Base-by-base conservation (phyloP, 2,329 filamentous ascomycete species). In the Claviceps paspali region DNA sequence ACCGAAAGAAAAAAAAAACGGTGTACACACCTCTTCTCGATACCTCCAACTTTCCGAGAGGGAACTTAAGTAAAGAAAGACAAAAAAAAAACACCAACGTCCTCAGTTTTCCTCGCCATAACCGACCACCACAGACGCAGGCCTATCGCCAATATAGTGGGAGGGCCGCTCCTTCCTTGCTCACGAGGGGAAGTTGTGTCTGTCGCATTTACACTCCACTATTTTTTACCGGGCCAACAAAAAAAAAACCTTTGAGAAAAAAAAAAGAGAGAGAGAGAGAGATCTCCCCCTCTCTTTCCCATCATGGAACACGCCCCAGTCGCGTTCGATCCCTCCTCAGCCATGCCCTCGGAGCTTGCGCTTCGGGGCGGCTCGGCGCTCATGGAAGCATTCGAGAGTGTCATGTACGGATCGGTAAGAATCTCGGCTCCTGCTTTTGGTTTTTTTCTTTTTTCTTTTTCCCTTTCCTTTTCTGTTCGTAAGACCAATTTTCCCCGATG, bases 401-500 rank as follows among this genome's bases (percentile, higher is more conserved):
- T 98, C 39, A 53, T 79, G 9, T 96, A 85, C 56, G 91, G 91
- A 55, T 95, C 88, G 41, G 75, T 87, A 60, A 57, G 78, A 61
- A 44, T 22, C n/a, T n/a, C n/a, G n/a, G n/a, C n/a, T n/a, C n/a
- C n/a, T n/a, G n/a, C 5, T 28, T 21, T n/a, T 19, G 6, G 3
- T 7, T 4, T 31, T 14, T 19, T 7, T 31, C n/a, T 4, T 21
- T 30, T 12, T 18, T 6, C 19, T 19, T 30, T 30, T 19, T 5
- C 19, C 19, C 10, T 29, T 30, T 9, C 8, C 19, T 18, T 14
- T 12, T 22, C 8, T 22, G 5, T 22, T 22, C 21, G n/a, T 11
- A 6, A 29, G 5, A 3, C 6, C 27, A n/a, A n/a, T 28, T 14
- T 8, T 8, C 5, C 8, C 21, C 5, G 21, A 8, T 5, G 8